These are phyloP conservation scores for Blastocystis sp. DNA, from an alignment of 352 stramenopile genomes.

Conservation along the genomic window DNA sequence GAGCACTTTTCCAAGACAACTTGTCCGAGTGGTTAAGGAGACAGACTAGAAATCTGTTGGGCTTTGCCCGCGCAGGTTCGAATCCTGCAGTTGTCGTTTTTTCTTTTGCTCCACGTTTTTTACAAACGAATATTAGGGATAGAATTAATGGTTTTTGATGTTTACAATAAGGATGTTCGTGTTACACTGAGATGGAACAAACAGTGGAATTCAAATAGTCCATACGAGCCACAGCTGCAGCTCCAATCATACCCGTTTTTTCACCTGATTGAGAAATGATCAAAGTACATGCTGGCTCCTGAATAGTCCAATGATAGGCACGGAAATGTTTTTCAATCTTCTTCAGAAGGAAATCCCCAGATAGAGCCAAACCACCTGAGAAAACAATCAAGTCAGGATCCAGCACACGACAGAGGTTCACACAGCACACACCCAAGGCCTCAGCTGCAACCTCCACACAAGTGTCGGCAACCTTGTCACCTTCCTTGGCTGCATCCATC, in stretches of 20 bases:
- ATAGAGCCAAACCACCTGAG: conserved; percentile 3
- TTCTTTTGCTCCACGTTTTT: no score
- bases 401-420: conserved; percentile 33
- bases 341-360: conserved; percentile 32
- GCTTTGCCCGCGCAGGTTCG: no score
- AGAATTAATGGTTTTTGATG: no score
- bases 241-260: not conserved
- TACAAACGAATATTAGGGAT: no score
- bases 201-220: not conserved
- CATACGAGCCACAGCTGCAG: conserved; percentile 30
- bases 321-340: conserved; percentile 7
- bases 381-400: conserved; percentile 52
- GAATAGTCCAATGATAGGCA: conserved; percentile 43
- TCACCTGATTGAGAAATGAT: not conserved
- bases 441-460: conserved; percentile 47
- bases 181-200: no score
- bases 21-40: no score
- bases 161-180: no score
- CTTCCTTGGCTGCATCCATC: conserved; percentile 27
- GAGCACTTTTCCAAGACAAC: not conserved
- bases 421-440: conserved; percentile 42
- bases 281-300: not conserved
- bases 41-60: no score
- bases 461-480: not conserved
- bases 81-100: no score